Evolutionary conservation across 805 yeast species (phyloP).

Genomic region (Yamadazyma sp.): DNA sequence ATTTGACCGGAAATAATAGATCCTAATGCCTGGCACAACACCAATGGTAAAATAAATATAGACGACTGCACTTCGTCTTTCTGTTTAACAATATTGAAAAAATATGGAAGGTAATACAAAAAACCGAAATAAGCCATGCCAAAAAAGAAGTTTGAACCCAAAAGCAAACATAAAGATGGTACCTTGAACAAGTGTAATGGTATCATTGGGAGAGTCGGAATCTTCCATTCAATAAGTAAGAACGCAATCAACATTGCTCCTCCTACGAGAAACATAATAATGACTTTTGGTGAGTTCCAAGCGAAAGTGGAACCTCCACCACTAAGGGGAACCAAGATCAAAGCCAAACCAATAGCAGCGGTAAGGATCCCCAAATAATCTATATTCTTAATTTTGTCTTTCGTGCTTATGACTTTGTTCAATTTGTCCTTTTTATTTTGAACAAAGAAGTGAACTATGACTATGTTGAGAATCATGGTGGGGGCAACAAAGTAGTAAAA

Average conservation of each 20-base stretch:
- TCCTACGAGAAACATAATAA: constrained; percentile 36
- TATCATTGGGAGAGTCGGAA: constrained; percentile 54
- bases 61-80: constrained; percentile 36
- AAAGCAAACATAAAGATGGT: constrained; percentile 32
- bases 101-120: constrained; percentile 43
- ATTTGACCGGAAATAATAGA: constrained; percentile 48
- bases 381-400: constrained; percentile 43
- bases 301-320: constrained; percentile 61
- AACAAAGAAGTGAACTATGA: constrained; percentile 33
- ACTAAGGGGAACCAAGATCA: constrained; percentile 54
- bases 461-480: constrained; percentile 30
- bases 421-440: constrained; percentile 30
- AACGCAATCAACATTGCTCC: constrained; percentile 39
- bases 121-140: constrained; percentile 51
- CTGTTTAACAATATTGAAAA: constrained; percentile 38
- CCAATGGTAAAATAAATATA: constrained; percentile 43
- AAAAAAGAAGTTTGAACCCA: constrained; percentile 41
- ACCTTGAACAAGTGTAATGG: constrained; percentile 48
- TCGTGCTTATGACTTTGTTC: constrained; percentile 27
- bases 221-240: constrained; percentile 49
- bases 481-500: constrained; percentile 53
- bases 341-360: constrained; percentile 47
- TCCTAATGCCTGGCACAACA: constrained; percentile 41
- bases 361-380: constrained; percentile 55
- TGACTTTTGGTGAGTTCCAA: constrained; percentile 50